These are phyloP conservation scores for Spirogloea muscicola DNA, from an alignment of 139 green algal genomes.

Conservation along the genomic window DNA sequence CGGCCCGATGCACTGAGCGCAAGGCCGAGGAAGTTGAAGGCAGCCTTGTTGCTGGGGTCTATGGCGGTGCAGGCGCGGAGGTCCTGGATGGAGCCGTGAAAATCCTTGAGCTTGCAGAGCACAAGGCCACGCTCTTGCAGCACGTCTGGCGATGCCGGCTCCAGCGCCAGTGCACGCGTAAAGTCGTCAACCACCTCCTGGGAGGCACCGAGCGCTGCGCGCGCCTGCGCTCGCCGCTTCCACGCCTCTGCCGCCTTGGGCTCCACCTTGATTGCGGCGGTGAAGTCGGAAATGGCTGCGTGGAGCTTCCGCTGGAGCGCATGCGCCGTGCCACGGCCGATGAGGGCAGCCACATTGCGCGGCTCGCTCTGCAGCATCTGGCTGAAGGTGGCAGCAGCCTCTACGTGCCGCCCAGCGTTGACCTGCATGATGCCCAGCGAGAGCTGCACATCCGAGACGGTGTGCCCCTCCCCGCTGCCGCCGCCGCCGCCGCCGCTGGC, in stretches of 20 bases:
- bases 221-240: slow-evolving; percentile 18
- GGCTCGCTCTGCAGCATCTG: too few relatives aligned
- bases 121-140: not conserved
- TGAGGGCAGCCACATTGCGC: not conserved
- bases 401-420: too few relatives aligned
- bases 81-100: too few relatives aligned
- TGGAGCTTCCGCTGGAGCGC: slow-evolving; percentile 2
- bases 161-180: not conserved
- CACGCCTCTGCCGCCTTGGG: slow-evolving; percentile 20
- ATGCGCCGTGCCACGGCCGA: slow-evolving; percentile 1
- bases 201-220: not conserved
- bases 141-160: not conserved
- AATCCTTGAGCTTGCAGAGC: too few relatives aligned
- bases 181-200: slow-evolving; percentile 14
- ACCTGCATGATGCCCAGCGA: too few relatives aligned
- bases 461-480: too few relatives aligned
- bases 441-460: too few relatives aligned
- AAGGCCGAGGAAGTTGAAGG: too few relatives aligned
- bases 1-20: not conserved
- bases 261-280: slow-evolving; percentile 9
- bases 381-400: too few relatives aligned
- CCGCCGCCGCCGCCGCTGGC: too few relatives aligned
- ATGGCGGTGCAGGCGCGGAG: too few relatives aligned
- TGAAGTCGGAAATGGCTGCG: not conserved
- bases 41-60: too few relatives aligned